Conservation (phyloP, 352 stramenopile genomes). For the Peronospora tabacina region DNA sequence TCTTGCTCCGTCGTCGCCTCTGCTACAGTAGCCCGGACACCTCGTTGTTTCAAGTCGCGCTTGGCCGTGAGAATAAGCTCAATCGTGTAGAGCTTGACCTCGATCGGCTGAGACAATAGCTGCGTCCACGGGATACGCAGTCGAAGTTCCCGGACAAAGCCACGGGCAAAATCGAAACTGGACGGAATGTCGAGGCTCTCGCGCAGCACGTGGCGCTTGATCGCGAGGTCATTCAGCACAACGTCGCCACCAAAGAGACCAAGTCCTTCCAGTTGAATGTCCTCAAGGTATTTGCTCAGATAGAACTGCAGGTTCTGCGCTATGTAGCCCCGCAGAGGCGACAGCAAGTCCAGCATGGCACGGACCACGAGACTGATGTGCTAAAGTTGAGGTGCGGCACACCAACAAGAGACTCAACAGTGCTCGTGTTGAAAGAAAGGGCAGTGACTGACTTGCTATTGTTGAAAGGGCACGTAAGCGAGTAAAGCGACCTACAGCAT, state of each 20-base stretch:
- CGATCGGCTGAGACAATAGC: constrained; percentile 76
- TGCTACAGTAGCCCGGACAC: neutral
- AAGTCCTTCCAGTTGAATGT: constrained; percentile 80
- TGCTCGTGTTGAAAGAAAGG: too few relatives aligned
- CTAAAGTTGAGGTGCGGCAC: too few relatives aligned
- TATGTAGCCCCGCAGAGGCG: constrained; percentile 77
- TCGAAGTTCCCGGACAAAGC: constrained; percentile 81
- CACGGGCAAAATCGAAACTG: constrained; percentile 81
- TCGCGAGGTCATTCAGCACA: constrained; percentile 84
- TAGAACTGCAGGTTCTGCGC: constrained; percentile 86
- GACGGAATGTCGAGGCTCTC: constrained; percentile 81
- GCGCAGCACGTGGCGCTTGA: constrained; percentile 83
- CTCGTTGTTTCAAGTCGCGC: constrained; percentile 18
- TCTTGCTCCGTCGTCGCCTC: constrained; percentile 13
- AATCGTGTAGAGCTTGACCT: constrained; percentile 86
- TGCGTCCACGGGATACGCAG: constrained; percentile 88
- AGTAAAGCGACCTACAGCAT: too few relatives aligned
- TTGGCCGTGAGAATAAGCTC: constrained; percentile 77
- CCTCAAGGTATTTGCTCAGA: constrained; percentile 86
- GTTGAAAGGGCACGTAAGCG: too few relatives aligned
- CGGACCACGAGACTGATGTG: too few relatives aligned
- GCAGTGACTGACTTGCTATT: too few relatives aligned
- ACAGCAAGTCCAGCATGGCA: constrained; percentile 79
- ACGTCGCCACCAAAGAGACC: constrained; percentile 80
- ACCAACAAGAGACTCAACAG: too few relatives aligned